phyloP scores from a whole-genome alignment of 768 basidiomycete species.

The Lentinula sp. region DNA sequence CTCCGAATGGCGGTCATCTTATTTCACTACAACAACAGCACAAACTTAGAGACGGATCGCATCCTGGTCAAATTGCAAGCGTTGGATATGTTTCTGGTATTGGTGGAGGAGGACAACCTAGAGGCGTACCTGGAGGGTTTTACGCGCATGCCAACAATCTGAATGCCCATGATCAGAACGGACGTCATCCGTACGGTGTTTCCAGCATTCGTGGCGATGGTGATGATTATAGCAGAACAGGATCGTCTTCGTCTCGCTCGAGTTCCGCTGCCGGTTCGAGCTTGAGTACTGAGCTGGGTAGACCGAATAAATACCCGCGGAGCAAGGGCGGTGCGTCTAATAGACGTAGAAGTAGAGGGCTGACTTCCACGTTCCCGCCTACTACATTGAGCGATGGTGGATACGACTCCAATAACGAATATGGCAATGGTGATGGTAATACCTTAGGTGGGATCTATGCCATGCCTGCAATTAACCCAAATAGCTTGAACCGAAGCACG shows the following conservation, averaged over 20 bases:
- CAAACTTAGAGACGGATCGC: background rate
- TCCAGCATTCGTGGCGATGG: background rate
- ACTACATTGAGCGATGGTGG: background rate
- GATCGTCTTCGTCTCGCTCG: background rate
- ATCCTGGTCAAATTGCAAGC: background rate
- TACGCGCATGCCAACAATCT: background rate
- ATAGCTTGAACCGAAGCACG: background rate
- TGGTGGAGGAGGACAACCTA: background rate
- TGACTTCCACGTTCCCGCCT: constrained; percentile 2
- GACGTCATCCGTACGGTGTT: background rate
- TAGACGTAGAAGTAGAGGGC: background rate
- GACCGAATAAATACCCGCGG: background rate
- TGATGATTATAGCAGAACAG: background rate
- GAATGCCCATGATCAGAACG: background rate
- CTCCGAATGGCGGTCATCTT: background rate
- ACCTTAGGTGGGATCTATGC: constrained; percentile 1
- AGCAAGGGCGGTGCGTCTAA: background rate
- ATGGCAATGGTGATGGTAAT: background rate
- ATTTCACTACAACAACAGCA: background rate
- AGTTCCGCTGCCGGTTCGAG: background rate
- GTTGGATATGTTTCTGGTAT: background rate
- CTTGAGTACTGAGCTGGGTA: background rate
- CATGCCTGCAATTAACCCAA: background rate
- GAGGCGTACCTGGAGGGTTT: background rate
- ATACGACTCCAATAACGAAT: background rate